Evolutionary conservation across 208 protist species (phyloP).

Genomic region (Crithidia mellificae): DNA sequence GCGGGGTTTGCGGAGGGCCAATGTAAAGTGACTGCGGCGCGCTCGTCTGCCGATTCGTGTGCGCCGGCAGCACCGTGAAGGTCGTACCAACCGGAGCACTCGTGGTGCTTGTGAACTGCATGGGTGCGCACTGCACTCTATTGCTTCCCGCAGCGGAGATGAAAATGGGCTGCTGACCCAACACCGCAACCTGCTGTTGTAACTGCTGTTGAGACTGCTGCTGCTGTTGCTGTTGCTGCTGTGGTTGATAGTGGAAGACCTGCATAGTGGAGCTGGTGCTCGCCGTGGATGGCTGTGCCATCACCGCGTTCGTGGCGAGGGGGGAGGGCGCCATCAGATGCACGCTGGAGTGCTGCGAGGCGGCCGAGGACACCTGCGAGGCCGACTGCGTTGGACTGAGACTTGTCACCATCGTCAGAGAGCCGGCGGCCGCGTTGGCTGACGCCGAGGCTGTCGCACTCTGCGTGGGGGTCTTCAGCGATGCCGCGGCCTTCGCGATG

Average conservation of each 20-base stretch:
- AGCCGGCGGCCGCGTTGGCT: neutral
- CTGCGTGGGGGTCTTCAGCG: neutral
- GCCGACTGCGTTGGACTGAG: slow-evolving; percentile 1
- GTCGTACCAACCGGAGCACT: slow-evolving; percentile 1
- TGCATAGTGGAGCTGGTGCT: neutral
- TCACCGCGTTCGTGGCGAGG: neutral
- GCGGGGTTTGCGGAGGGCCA: neutral
- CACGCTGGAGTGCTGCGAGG: slow-evolving; percentile 16
- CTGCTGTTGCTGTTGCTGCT: slow-evolving; percentile 7
- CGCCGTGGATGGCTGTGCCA: slow-evolving; percentile 3
- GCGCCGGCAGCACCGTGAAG: slow-evolving; percentile 12
- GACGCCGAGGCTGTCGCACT: too few relatives aligned
- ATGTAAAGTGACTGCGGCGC: slow-evolving; percentile 9
- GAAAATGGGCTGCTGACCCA: slow-evolving; percentile 18
- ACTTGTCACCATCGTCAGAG: slow-evolving; percentile 8
- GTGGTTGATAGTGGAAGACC: slow-evolving; percentile 8
- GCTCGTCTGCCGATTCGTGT: neutral
- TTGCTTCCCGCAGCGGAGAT: neutral
- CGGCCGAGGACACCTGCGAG: slow-evolving; percentile 11
- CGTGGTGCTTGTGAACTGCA: slow-evolving; percentile 2
- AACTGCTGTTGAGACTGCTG: slow-evolving; percentile 20
- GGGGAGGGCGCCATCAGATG: slow-evolving; percentile 10
- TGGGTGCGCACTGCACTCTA: neutral
- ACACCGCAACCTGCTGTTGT: slow-evolving; percentile 9
- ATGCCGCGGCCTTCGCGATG: neutral